phyloP scores from a whole-genome alignment of 805 yeast species.

The Kluyveromyces lactis region DNA sequence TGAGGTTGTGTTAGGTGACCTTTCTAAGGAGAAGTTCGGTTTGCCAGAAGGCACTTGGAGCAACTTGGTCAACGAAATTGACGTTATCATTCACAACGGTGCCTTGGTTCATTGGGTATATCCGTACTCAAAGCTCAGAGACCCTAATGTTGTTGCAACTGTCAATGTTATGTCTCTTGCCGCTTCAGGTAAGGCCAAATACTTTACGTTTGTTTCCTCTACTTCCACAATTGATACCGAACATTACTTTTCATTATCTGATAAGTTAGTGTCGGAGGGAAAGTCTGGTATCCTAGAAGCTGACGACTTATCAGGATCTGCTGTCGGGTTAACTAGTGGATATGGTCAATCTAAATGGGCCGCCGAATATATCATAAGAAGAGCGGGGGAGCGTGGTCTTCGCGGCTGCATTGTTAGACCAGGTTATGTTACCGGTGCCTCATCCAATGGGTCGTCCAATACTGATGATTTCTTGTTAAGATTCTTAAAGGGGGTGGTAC shows the following conservation, averaged over 20 bases:
- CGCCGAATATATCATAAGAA: slow-evolving; percentile 80
- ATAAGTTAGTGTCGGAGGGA: slow-evolving; percentile 55
- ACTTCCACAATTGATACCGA: slow-evolving; percentile 88
- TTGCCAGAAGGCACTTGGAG: slow-evolving; percentile 49
- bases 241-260: slow-evolving; percentile 71
- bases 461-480: slow-evolving; percentile 94
- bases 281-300: slow-evolving; percentile 68
- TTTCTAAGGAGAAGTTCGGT: slow-evolving; percentile 69
- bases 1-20: slow-evolving; percentile 74
- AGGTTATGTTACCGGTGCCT: slow-evolving; percentile 89
- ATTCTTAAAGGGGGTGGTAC: slow-evolving; percentile 90
- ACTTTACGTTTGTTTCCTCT: slow-evolving; percentile 86
- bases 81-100: slow-evolving; percentile 89
- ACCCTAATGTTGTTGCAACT: slow-evolving; percentile 87
- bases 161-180: slow-evolving; percentile 68
- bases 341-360: slow-evolving; percentile 99
- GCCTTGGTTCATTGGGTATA: slow-evolving; percentile 99
- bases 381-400: slow-evolving; percentile 82
- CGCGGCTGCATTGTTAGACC: slow-evolving; percentile 89
- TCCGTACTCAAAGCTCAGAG: slow-evolving; percentile 84
- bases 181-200: slow-evolving; percentile 69
- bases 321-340: slow-evolving; percentile 77
- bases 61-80: slow-evolving; percentile 49
- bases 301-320: slow-evolving; percentile 78
- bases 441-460: slow-evolving; percentile 78